Conservation (phyloP, 2,329 filamentous ascomycete species). For the Aureobasidium namibiae region DNA sequence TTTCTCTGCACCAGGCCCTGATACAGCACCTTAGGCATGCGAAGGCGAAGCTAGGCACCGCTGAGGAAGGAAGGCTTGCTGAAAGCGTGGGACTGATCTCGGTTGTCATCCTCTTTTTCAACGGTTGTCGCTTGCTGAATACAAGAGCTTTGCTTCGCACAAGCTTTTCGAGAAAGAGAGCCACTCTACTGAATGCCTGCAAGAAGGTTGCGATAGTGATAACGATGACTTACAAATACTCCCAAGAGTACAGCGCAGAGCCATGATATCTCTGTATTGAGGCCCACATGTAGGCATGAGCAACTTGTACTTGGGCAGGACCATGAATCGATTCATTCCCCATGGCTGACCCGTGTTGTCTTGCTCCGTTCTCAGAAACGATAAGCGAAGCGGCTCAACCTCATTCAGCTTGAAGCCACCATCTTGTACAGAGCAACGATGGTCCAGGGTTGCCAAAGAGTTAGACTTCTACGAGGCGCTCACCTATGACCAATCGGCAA, state of each 20-base stretch:
- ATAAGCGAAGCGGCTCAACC: background rate
- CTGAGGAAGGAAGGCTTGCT: background rate
- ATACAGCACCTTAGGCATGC: background rate
- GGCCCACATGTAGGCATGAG: background rate
- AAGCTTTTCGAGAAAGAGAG: background rate
- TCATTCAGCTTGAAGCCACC: background rate
- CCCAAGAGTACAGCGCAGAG: background rate
- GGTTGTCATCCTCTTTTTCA: background rate
- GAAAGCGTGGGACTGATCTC: background rate
- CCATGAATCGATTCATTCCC: background rate
- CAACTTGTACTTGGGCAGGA: background rate
- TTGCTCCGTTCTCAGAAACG: background rate
- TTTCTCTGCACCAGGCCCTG: background rate
- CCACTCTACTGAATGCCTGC: background rate
- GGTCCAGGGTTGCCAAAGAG: background rate
- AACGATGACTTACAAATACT: background rate
- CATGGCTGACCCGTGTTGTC: background rate
- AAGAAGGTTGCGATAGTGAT: background rate
- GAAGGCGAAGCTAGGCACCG: background rate
- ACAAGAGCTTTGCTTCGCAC: background rate
- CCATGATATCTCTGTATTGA: background rate
- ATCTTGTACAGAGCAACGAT: background rate
- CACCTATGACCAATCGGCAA: background rate
- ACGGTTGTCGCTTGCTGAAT: conserved; percentile 5
- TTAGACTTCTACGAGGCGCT: background rate